phyloP scores from a whole-genome alignment of 352 stramenopile genomes.

The Peronosclerospora sorghi region DNA sequence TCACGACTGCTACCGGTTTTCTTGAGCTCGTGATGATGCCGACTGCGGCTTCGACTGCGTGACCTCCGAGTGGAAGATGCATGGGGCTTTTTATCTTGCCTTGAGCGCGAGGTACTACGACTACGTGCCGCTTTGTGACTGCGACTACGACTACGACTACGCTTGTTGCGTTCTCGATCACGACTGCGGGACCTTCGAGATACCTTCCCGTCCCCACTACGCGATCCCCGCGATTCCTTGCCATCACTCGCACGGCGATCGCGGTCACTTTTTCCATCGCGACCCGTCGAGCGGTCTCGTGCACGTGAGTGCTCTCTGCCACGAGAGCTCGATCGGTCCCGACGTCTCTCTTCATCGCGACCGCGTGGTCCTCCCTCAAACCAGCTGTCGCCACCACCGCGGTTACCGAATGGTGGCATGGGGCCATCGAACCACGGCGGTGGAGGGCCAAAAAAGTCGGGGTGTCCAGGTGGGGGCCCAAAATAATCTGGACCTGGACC shows the following conservation, averaged over 20 bases:
- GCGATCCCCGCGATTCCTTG: constrained; percentile 18
- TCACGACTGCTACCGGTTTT: constrained; percentile 13
- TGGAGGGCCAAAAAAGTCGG: constrained; percentile 66
- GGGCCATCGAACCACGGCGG: constrained; percentile 61
- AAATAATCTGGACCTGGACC: constrained; percentile 67
- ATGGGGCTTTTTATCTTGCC: constrained; percentile 22
- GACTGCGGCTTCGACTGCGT: constrained; percentile 35
- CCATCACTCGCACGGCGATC: constrained; percentile 23
- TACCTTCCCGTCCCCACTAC: constrained; percentile 22
- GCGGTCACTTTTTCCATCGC: constrained; percentile 21
- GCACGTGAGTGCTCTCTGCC: constrained; percentile 19
- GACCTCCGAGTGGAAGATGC: constrained; percentile 27
- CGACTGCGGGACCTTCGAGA: constrained; percentile 12
- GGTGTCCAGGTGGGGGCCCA: constrained; percentile 51
- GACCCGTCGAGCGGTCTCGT: constrained; percentile 16
- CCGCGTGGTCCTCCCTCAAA: constrained; percentile 23
- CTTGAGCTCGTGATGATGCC: constrained; percentile 22
- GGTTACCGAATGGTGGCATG: constrained; percentile 35
- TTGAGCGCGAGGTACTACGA: constrained; percentile 37
- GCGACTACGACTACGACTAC: constrained; percentile 28
- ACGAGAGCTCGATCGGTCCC: constrained; percentile 27
- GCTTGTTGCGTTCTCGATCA: constrained; percentile 25
- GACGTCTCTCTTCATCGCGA: constrained; percentile 31
- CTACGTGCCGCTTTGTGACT: constrained; percentile 31
- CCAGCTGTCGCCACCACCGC: constrained; percentile 34